Base-by-base conservation (phyloP, 2,329 filamentous ascomycete genomes). In the Aspergillus pseudoterreus region DNA sequence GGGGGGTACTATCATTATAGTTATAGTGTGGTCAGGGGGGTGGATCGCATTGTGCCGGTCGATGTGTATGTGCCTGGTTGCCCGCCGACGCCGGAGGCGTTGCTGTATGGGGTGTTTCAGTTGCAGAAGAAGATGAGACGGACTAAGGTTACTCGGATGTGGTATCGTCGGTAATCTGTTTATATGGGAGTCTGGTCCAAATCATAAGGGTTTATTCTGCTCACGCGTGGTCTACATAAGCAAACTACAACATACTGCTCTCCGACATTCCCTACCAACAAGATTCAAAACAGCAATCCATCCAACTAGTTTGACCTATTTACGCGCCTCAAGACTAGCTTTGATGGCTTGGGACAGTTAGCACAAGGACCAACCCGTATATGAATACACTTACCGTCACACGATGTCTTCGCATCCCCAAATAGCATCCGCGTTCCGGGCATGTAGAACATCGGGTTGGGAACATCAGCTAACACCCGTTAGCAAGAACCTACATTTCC, bases 361-460 rank as follows among this genome's bases (percentile, higher is more conserved):
- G 33, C 45, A 44, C 41, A 6, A 36, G n/a, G 3, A 33, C 22
- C 15, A 15, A 30, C 4, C 6, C 3, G 8, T 2, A 11, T 1
- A 11, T 12, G 15, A 21, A 17, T 11, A 36, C 22, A 70, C 82
- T 68, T 64, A 87, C 85, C 88, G 75, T 94, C 89, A 65, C 88
- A 92, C 53, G 86, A 88, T 53, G 83, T 81, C 75, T 90, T 92
- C 17, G 91, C 91, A 74, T 96, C 91, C 22, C 91, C 90, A 72
- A 96, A 95, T 52, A 96, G 70, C 91, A 95, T 96, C 74, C 87
- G 88, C 2, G 90, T 91, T 47, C 87, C 87, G 3, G 88, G 86
- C 87, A 92, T 92, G 72, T 86, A 94, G 71, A 95, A 94, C 89
- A 96, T 92, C 1, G 91, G 90, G 66, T 96, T 96, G 10, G 87